A percentile compares a stretch with the other conserved stretches of the same genome.
phyloP scores from a whole-genome alignment of 2,329 filamentous ascomycete species.

The Trichoderma pleuroti region DNA sequence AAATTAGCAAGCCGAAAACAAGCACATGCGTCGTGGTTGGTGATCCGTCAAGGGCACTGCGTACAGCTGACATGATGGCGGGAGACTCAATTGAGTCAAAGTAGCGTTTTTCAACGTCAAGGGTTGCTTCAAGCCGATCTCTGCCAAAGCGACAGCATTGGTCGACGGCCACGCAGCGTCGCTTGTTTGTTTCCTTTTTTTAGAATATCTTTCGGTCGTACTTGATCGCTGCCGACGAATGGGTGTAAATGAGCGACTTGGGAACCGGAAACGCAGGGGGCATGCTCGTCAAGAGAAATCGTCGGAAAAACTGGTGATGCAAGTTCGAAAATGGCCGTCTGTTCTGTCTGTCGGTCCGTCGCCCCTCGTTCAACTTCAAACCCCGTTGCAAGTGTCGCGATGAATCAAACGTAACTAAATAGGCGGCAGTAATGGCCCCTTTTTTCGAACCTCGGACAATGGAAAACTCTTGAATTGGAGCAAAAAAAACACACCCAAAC shows the following conservation, averaged over 20 bases:
- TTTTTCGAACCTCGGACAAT: neutral
- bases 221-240: neutral
- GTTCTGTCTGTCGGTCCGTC: too few species aligned
- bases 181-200: neutral
- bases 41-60: slow-evolving; percentile 12
- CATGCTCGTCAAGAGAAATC: slow-evolving; percentile 12
- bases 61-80: slow-evolving; percentile 33
- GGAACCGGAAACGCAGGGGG: neutral
- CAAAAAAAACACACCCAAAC: neutral
- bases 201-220: neutral
- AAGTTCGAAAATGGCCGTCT: neutral
- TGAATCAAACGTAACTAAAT: neutral
- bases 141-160: slow-evolving; percentile 16
- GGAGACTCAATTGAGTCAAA: slow-evolving; percentile 13
- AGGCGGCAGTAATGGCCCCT: neutral
- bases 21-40: neutral
- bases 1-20: slow-evolving; percentile 2
- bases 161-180: slow-evolving; percentile 22
- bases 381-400: neutral
- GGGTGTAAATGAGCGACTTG: slow-evolving; percentile 2
- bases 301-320: neutral
- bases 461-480: neutral
- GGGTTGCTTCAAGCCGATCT: slow-evolving; percentile 21
- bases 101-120: slow-evolving; percentile 20
- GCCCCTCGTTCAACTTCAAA: neutral